Percentiles rank a stretch among this genome's conserved stretches.
phyloP scores from a whole-genome alignment of 352 stramenopile species.

The Phytopythium mirpurense region DNA sequence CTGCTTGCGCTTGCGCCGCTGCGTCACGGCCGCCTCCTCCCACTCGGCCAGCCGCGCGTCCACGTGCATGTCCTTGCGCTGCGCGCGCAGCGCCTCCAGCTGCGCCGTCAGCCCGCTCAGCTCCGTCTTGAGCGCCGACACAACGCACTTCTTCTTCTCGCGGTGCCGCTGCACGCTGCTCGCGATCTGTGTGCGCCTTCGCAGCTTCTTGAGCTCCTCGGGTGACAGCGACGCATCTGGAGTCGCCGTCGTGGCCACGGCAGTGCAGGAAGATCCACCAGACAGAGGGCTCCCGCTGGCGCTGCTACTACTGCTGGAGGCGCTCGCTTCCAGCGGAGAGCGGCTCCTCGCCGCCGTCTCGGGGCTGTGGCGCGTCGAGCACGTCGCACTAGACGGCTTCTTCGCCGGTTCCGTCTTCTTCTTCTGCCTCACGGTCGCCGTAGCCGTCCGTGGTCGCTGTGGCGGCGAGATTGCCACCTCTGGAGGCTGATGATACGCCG shows the following conservation, averaged over 20 bases:
- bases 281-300: not conserved
- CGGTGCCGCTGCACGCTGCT: conserved; percentile 59
- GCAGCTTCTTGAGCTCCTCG: conserved; percentile 57
- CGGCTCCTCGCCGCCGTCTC: not conserved
- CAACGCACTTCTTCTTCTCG: conserved; percentile 58
- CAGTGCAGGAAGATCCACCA: not conserved
- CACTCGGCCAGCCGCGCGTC: conserved; percentile 45
- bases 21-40: conserved; percentile 53
- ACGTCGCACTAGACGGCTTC: conserved; percentile 10
- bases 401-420: conserved; percentile 11
- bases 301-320: not conserved
- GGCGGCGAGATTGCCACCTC: not conserved
- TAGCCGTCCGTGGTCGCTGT: conserved; percentile 4
- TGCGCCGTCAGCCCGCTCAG: conserved; percentile 32
- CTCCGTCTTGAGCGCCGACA: conserved; percentile 43
- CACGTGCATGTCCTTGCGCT: conserved; percentile 32
- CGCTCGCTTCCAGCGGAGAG: not conserved
- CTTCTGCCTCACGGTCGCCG: not conserved
- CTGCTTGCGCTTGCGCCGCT: conserved; percentile 57
- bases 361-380: not conserved
- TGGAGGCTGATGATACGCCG: not conserved
- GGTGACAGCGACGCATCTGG: conserved; percentile 19
- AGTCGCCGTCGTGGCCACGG: conserved; percentile 12
- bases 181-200: conserved; percentile 52
- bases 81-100: conserved; percentile 30